Conservation (phyloP, 768 basidiomycete genomes). For the Tulasnella sp. region DNA sequence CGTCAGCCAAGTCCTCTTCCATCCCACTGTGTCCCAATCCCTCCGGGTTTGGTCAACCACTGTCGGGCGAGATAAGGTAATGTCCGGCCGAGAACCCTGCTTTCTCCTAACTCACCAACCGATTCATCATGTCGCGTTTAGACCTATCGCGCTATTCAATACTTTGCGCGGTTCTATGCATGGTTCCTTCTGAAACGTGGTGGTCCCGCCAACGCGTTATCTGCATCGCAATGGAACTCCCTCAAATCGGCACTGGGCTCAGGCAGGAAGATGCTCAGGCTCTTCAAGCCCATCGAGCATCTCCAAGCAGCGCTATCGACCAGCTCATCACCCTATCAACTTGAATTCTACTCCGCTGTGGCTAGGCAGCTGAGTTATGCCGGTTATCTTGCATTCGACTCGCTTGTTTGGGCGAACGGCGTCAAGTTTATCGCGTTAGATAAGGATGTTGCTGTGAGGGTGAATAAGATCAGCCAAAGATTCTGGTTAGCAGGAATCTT, state of each 20-base stretch:
- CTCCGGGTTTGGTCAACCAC: conserved; percentile 75
- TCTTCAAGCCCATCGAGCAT: conserved; percentile 92
- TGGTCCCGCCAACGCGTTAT: conserved; percentile 47
- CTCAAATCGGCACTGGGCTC: conserved; percentile 78
- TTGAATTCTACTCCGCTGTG: conserved; percentile 69
- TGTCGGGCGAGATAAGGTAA: conserved; percentile 82
- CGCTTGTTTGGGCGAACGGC: conserved; percentile 72
- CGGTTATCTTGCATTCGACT: conserved; percentile 74
- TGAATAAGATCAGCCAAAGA: conserved; percentile 59
- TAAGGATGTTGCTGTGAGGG: conserved; percentile 48
- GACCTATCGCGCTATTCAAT: conserved; percentile 87
- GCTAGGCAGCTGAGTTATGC: conserved; percentile 82
- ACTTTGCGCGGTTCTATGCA: conserved; percentile 77
- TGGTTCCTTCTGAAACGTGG: conserved; percentile 69
- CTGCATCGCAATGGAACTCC: conserved; percentile 55
- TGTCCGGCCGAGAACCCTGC: conserved; percentile 13
- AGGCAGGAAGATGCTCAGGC: conserved; percentile 78
- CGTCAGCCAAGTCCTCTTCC: conserved; percentile 56
- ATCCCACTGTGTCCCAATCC: conserved; percentile 65
- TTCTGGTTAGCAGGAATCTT: conserved; percentile 85
- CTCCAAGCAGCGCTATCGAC: conserved; percentile 80
- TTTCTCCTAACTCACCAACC: background rate
- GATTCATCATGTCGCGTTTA: conserved; percentile 26
- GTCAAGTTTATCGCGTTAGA: conserved; percentile 53
- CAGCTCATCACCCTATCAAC: conserved; percentile 30